Conservation (phyloP, 306 rosid species). For the Luffa acutangula region DNA sequence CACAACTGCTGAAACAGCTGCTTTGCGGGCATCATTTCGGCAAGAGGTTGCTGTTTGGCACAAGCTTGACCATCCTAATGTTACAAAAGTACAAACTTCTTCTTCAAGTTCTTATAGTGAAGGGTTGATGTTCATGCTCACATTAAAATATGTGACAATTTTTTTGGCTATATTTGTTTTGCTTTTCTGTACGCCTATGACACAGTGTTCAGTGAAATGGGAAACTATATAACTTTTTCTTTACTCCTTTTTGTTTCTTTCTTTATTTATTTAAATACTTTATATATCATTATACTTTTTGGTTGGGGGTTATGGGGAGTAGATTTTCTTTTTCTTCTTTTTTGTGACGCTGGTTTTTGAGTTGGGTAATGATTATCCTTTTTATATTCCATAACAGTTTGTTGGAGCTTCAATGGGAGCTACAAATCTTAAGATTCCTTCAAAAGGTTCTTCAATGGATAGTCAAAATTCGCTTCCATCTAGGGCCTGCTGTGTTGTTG, state of each 20-base stretch:
- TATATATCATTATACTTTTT: not conserved
- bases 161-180: not conserved
- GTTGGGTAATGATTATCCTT: conserved; percentile 2
- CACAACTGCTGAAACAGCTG: conserved; percentile 62
- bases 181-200: not conserved
- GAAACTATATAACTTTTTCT: not conserved
- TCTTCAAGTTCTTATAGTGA: conserved; percentile 5
- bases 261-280: not conserved
- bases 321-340: not conserved
- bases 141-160: not conserved
- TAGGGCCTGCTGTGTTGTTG: conserved; percentile 63
- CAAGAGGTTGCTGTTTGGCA: conserved; percentile 99
- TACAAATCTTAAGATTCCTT: conserved; percentile 48
- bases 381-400: conserved; percentile 33
- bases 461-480: conserved; percentile 30
- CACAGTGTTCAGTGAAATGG: not conserved
- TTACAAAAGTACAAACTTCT: conserved; percentile 57
- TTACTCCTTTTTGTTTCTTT: not conserved
- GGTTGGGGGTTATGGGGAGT: not conserved
- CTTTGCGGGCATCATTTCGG: conserved; percentile 74
- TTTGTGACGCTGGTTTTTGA: not conserved
- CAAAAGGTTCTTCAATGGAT: conserved; percentile 31
- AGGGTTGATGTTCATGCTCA: not conserved
- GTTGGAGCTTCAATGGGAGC: conserved; percentile 71
- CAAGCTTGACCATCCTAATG: conserved; percentile 90